These are phyloP conservation scores for Penicillium brevicompactum DNA, from an alignment of 2,329 filamentous ascomycete species.

Conservation along the genomic window DNA sequence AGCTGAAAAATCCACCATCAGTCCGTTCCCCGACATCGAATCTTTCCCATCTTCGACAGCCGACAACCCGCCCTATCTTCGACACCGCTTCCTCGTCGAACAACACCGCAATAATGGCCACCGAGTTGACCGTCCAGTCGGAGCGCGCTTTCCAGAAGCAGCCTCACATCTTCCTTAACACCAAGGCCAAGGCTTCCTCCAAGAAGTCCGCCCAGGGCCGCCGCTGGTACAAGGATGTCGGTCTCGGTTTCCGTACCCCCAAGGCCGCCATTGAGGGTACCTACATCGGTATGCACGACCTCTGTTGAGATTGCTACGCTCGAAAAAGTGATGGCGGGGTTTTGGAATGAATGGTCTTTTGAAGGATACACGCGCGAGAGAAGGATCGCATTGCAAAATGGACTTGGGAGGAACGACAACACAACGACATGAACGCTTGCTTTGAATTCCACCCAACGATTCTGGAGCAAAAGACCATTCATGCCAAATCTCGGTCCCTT, in stretches of 20 bases:
- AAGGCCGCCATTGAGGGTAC: conserved; percentile 97
- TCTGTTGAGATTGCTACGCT: conserved; percentile 23
- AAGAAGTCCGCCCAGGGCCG: conserved; percentile 85
- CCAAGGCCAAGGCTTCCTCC: conserved; percentile 84
- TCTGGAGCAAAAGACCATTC: conserved; percentile 13
- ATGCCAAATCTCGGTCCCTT: conserved; percentile 10
- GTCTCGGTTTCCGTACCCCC: conserved; percentile 98
- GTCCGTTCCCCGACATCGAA: conserved; percentile 40
- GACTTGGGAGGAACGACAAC: background rate
- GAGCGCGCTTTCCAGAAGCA: conserved; percentile 99
- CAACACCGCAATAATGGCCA: conserved; percentile 78
- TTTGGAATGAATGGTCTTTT: conserved; percentile 22
- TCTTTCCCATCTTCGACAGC: conserved; percentile 46
- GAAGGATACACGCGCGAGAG: conserved; percentile 5
- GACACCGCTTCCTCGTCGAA: conserved; percentile 45
- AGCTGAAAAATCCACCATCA: conserved; percentile 22
- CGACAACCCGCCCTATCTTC: conserved; percentile 37
- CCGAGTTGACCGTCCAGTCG: conserved; percentile 98
- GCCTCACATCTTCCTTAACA: conserved; percentile 99
- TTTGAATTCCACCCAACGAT: background rate
- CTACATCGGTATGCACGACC: conserved; percentile 87
- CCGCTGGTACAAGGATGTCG: conserved; percentile 99
- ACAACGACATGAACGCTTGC: background rate
- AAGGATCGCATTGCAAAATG: conserved; percentile 6
- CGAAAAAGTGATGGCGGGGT: conserved; percentile 19